Base-by-base conservation (phyloP, 176 grass and related monocot species). In the Melocanna baccifera region DNA sequence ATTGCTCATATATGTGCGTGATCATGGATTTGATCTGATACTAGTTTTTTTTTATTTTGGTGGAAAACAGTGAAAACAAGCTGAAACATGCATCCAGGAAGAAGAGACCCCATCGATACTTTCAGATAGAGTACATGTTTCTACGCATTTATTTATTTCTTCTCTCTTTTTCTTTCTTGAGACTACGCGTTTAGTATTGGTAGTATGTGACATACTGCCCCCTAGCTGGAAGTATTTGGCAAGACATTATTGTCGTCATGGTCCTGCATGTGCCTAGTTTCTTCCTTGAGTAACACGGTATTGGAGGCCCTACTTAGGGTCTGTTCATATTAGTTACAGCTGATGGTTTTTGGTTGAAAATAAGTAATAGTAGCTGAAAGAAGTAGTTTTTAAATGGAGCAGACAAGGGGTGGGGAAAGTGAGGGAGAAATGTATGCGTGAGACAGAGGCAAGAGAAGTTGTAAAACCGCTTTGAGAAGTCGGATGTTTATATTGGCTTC, bases 211-310 rank as follows among this genome's bases (percentile, higher is more conserved):
- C 42, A 28, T 58, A 14, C 26, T 65, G 26, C 14, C 37, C 57
- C 15, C 23, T 71, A 43, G 48, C 58, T 57, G 56, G 28, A 63
- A 47, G 9, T 26, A 76, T 76, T 76, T 9, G 57, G 41, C 81
- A 36, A 73, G 58, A n/a, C 34, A 65, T 90, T 77, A 86, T 72
- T 86, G 83, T 47, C 71, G 10, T 36, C 56, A 58, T 82, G 78
- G 83, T 77, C 83, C 58, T 86, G 57, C 65, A 86, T 90, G 84
- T 72, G 57, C 74, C 40, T 51, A 76, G 50, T 74, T 66, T 83
- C 48, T 82, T 83, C 66, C 46, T 37, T 82, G 6, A 19, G 22
- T 73, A 18, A 67, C 57, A 83, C 57, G 73, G 84, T 83, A 71
- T 71, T 62, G 39, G 66, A 82, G 43, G 64, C 22, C 53, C 12